These are phyloP conservation scores for Leccinum variabile DNA, from an alignment of 1,284 basidiomycete species.

Conservation along the genomic window DNA sequence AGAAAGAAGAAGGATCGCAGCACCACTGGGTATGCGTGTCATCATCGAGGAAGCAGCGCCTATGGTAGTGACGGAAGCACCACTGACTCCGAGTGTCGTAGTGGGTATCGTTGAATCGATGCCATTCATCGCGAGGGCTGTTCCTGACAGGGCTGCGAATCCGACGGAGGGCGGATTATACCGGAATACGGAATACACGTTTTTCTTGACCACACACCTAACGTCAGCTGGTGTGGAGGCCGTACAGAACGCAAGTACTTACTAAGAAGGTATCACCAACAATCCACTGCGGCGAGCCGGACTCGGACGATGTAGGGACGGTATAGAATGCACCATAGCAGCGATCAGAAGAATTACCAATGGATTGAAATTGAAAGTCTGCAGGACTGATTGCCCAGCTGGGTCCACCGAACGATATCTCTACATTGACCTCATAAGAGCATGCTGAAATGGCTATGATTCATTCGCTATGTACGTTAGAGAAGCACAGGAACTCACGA, in stretches of 20 bases:
- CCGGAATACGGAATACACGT: constrained; percentile 36
- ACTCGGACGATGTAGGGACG: constrained; percentile 14
- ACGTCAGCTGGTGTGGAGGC: constrained; percentile 6
- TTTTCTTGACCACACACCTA: constrained; percentile 24
- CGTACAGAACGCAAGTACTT: background rate
- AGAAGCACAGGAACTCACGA: constrained; percentile 36
- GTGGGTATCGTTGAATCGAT: constrained; percentile 22
- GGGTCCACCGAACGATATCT: constrained; percentile 57
- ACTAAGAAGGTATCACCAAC: constrained; percentile 32
- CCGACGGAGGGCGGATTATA: constrained; percentile 33
- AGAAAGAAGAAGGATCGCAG: constrained; percentile 13
- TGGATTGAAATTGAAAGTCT: constrained; percentile 26
- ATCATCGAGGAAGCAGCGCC: constrained; percentile 12
- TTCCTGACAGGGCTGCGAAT: constrained; percentile 31
- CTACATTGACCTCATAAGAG: constrained; percentile 35
- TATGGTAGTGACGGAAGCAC: constrained; percentile 16
- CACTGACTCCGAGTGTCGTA: constrained; percentile 23
- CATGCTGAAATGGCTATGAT: constrained; percentile 39
- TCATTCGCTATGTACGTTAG: background rate
- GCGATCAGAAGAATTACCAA: constrained; percentile 6
- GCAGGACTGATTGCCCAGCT: constrained; percentile 27
- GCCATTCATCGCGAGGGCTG: constrained; percentile 31
- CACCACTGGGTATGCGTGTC: constrained; percentile 1
- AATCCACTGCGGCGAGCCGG: constrained; percentile 26
- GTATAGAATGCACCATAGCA: constrained; percentile 33